Evolutionary conservation across 78 protist species (phyloP).

Genomic region (Pirum gemmata): DNA sequence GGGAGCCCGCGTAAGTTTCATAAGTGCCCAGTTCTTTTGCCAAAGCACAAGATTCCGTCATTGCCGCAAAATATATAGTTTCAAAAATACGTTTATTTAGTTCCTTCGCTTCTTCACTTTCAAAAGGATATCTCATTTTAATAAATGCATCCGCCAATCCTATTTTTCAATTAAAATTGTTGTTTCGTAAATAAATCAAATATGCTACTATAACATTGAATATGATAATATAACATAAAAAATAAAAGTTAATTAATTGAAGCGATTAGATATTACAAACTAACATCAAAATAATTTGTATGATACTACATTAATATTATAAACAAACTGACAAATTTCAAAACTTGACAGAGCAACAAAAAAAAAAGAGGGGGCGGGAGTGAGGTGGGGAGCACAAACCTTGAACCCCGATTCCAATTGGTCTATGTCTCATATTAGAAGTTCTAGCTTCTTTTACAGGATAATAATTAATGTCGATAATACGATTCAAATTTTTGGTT

Average conservation of each 20-base stretch:
- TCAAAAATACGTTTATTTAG: constrained; percentile 92
- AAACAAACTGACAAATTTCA: too few species aligned
- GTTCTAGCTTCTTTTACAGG: constrained; percentile 87
- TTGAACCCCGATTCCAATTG: constrained; percentile 93
- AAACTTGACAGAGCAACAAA: too few species aligned
- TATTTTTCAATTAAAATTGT: too few species aligned
- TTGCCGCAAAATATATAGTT: constrained; percentile 87
- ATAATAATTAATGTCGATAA: constrained; percentile 90
- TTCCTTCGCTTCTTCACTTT: constrained; percentile 71
- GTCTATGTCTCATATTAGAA: constrained; percentile 88
- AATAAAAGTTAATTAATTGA: too few species aligned
- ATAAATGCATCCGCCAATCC: constrained; percentile 91
- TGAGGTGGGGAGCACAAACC: too few species aligned
- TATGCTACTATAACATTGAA: too few species aligned
- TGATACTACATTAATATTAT: too few species aligned
- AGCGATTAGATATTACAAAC: too few species aligned
- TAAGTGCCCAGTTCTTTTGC: constrained; percentile 54
- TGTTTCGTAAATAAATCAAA: too few species aligned
- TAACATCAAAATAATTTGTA: too few species aligned
- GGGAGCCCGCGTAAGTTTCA: constrained; percentile 48
- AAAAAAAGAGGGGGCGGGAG: too few species aligned
- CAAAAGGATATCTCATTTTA: constrained; percentile 81
- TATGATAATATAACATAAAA: too few species aligned
- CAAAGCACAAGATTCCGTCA: constrained; percentile 49
- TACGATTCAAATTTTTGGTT: constrained; percentile 79